Base-by-base conservation (phyloP, 208 protist species). In the Crithidia fasciculata region DNA sequence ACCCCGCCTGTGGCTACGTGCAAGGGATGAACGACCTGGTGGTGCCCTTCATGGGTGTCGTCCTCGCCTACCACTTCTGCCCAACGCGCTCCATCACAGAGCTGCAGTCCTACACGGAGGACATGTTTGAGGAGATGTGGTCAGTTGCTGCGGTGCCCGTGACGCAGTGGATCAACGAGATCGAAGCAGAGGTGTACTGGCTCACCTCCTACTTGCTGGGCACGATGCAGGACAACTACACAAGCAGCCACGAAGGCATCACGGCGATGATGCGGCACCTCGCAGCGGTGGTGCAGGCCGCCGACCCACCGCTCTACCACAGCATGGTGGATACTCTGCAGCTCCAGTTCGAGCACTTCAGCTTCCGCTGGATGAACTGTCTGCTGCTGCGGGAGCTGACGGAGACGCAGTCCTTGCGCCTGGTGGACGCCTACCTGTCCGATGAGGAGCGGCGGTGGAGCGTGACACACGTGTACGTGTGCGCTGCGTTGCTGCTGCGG, bases 1-100 rank as follows among this genome's bases (percentile, higher is more conserved):
- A 98, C 84, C 95, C 97, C 5, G 97, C 95, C 2, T 95, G 84
- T 61, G 96, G 95, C 19, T 98, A 98, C 74, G 96, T 98, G 58
- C 95, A 98, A 84, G 96, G 96, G 19, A 96, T 98, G 76, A 98
- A 98, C 63, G 96, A 98, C 79, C 64, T 98, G 41, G 78, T 96
- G 0, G 87, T 90, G 45, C 96, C 96, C 0, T 98, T 98, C 71
- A 85, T 98, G 69, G 86, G 79, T 49, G 94, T 96, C 6, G 94
- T 96, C 40, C 58, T 96, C n/a, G 83, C 84, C 16, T 63, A 80
- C 39, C 69, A 68, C 40, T 85, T 90, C 76, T 88, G 85, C 61
- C 40, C 75, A 12, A 81, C 76, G 10, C 76, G 84, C 18, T 87
- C 81, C 40, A 66, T 93, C 15, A 69, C 78, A n/a, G 83, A 89